Base-by-base conservation (phyloP, 78 protist species). In the Emiliania huxleyi region DNA sequence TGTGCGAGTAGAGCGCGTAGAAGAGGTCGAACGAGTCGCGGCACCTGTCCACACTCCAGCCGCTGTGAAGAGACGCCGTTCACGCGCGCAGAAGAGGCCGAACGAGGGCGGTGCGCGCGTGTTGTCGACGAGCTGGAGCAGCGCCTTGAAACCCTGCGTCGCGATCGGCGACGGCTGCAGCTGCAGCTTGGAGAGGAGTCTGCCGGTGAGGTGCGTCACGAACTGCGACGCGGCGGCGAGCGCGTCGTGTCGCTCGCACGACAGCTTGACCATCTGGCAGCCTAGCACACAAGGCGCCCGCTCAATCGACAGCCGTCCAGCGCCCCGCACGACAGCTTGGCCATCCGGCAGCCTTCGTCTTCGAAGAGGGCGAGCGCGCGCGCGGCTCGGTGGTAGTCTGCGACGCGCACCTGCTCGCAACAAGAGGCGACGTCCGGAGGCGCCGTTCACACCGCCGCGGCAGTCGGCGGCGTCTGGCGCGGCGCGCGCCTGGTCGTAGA, bases 1-100 rank as follows among this genome's bases (percentile, higher is more conserved):
- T 88, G 91, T 71, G 73, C 87, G 83, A 1, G 93, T 71, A 90
- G 29, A 90, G 87, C 23, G 75, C 93, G 42, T 45, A 73, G 93
- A 46, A 90, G 52, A 90, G 93, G 87, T 90, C 93, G 71, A 90
- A 90, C 79, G 75, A 56, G 87, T 90, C 93, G 35, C 29, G 35
- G 69, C 69, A 44, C 48, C n/a, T n/a, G n/a, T n/a, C n/a, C n/a
- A n/a, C n/a, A n/a, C n/a, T n/a, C n/a, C n/a, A n/a, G n/a, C n/a
- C n/a, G 23, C 69, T 45, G 35, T 62, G n/a, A n/a, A n/a, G n/a
- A n/a, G n/a, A n/a, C n/a, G n/a, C n/a, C n/a, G n/a, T n/a, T n/a
- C n/a, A n/a, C n/a, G n/a, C n/a, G n/a, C n/a, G n/a, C n/a, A n/a
- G n/a, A n/a, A n/a, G n/a, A n/a, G n/a, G n/a, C n/a, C n/a, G n/a